These are phyloP conservation scores for Aspergillus flavus DNA, from an alignment of 2,329 filamentous ascomycete species.

Conservation along the genomic window DNA sequence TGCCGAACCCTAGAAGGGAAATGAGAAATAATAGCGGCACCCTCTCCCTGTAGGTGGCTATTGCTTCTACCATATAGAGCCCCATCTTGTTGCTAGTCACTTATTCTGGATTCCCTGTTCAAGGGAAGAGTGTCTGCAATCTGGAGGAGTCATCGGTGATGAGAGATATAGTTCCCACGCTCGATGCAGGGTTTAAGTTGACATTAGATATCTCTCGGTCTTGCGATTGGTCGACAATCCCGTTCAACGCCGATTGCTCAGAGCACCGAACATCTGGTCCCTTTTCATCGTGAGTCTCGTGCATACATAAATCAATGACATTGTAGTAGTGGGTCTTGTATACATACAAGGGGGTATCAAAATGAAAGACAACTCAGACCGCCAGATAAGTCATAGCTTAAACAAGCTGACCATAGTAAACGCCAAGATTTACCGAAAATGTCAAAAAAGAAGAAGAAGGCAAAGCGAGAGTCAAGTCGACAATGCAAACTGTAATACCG, in stretches of 20 bases:
- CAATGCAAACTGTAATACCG: neutral
- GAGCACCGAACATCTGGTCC: constrained; percentile 11
- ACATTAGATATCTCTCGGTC: constrained; percentile 11
- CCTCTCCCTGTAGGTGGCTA: neutral
- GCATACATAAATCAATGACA: neutral
- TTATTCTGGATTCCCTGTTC: neutral
- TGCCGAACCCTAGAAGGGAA: neutral
- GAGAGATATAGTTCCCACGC: neutral
- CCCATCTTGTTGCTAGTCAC: neutral
- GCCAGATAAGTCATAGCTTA: neutral
- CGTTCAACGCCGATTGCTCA: constrained; percentile 19
- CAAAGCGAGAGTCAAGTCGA: neutral
- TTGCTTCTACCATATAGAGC: neutral
- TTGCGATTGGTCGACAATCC: constrained; percentile 18
- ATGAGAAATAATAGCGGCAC: neutral
- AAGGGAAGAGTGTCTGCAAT: neutral
- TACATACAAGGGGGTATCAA: constrained; percentile 22
- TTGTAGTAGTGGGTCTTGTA: constrained; percentile 4
- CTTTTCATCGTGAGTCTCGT: neutral
- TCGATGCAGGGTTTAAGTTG: neutral
- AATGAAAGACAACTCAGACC: neutral
- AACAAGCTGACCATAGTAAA: neutral
- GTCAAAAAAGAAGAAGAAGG: neutral
- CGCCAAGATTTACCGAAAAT: neutral
- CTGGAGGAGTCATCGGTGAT: neutral